Conservation (phyloP, 495 filamentous ascomycete species). For the Zalerion maritima region DNA sequence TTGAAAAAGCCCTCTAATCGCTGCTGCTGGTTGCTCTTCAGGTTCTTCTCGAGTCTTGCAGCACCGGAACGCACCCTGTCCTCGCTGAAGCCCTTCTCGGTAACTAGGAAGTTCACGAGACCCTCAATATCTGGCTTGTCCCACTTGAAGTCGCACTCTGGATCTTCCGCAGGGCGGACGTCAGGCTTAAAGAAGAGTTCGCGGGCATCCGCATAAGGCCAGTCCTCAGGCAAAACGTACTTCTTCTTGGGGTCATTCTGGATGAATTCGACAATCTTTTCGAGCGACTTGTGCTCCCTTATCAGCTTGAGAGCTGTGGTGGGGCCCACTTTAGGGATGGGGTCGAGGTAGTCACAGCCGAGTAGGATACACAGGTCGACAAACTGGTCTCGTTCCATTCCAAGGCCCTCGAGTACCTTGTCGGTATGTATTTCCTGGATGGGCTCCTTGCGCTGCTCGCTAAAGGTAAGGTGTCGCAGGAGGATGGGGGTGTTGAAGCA, state of each 20-base stretch:
- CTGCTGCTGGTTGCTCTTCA: constrained; percentile 79
- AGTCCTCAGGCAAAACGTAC: constrained; percentile 75
- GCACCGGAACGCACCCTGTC: constrained; percentile 74
- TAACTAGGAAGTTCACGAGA: constrained; percentile 73
- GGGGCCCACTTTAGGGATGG: constrained; percentile 86
- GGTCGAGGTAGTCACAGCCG: constrained; percentile 94
- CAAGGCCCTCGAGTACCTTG: constrained; percentile 67
- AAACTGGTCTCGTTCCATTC: constrained; percentile 84
- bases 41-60: constrained; percentile 63
- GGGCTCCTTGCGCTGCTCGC: constrained; percentile 91
- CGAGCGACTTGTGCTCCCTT: constrained; percentile 72
- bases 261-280: constrained; percentile 69
- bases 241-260: constrained; percentile 61
- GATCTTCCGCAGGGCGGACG: constrained; percentile 69
- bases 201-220: constrained; percentile 85
- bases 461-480: constrained; percentile 85
- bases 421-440: constrained; percentile 88
- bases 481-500: constrained; percentile 90
- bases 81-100: constrained; percentile 93
- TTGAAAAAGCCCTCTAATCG: constrained; percentile 98
- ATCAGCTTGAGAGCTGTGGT: constrained; percentile 85
- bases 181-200: constrained; percentile 83
- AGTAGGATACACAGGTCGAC: constrained; percentile 96
- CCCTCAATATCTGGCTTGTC: constrained; percentile 82
- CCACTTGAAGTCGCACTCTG: constrained; percentile 95